Evolutionary conservation across 148 eudicot genomes (phyloP), one percentile per base, ranked within the genome.

Genomic region (Rheum nobile): DNA sequence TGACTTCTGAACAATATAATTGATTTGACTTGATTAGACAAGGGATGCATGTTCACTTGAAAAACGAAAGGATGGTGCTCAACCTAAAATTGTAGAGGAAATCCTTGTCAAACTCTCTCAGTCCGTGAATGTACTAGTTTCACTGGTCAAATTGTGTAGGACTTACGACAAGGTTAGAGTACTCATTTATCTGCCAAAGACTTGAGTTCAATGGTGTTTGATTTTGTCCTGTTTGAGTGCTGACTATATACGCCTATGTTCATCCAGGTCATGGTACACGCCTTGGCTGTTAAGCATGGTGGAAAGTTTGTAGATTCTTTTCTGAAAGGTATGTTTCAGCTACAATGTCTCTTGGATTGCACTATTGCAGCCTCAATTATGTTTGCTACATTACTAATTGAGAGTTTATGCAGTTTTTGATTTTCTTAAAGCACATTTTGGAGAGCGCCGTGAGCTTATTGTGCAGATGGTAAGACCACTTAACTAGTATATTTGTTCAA

Each of bases 201-300:
- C 9, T 34, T 65, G 70, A 22, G 21, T 34, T 65, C 70, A 32
- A 65, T 34, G 41, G 39, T 65, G 22, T 65, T 65, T 32, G 70
- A 65, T 32, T 65, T 34, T 32, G 14, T 57, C 39, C 16, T 29
- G 39, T 65, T 31, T 61, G 37, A 34, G n/a, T 65, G 14, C 31
- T 31, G n/a, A 29, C 69, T 63, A 63, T 63, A 41, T 24, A 61
- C 10, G 35, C 68, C 35, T 29, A 61, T 61, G 8, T n/a, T 71
- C 57, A 35, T 71, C 38, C 76, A 87, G 91, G 80, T 83, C 13
- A 78, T 59, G 69, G 77, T 87, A 74, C 91, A 71, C 59, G 79
- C 84, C 34, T 78, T 87, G 85, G 85, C 87, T 71, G 84, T 87
- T 73, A 87, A 87, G 84, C 82, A 85, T 76, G 91, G 88, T 70